Conservation (phyloP, 2,329 filamentous ascomycete genomes). For the Tolypocladium endophyticum region DNA sequence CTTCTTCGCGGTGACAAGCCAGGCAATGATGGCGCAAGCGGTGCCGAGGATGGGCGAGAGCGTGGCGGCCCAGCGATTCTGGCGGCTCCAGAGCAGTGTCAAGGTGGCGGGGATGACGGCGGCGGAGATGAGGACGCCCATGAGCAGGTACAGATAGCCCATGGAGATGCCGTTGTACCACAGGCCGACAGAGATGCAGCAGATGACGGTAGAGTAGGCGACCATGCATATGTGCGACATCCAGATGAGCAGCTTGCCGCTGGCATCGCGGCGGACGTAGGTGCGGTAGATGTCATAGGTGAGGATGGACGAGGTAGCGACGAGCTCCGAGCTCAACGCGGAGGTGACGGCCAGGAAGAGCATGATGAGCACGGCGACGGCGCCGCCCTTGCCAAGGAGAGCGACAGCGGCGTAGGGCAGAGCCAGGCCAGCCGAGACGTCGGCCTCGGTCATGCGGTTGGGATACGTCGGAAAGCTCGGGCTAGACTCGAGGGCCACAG, state of each 20-base stretch:
- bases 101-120: conserved; percentile 76
- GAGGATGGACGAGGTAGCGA: conserved; percentile 76
- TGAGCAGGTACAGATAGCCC: conserved; percentile 82
- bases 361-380: conserved; percentile 66
- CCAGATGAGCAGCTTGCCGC: conserved; percentile 66
- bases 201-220: conserved; percentile 64
- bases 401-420: conserved; percentile 79
- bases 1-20: conserved; percentile 64
- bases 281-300: conserved; percentile 86
- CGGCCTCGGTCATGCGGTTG: conserved; percentile 58
- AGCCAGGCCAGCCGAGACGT: conserved; percentile 75
- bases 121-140: conserved; percentile 83
- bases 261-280: conserved; percentile 70
- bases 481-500: conserved; percentile 66
- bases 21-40: conserved; percentile 55
- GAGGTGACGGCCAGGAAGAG: conserved; percentile 88
- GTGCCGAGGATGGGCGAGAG: conserved; percentile 59
- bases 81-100: conserved; percentile 69
- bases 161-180: conserved; percentile 68
- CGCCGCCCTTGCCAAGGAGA: conserved; percentile 71
- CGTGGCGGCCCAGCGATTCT: conserved; percentile 63
- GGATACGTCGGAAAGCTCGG: conserved; percentile 64
- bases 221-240: conserved; percentile 67
- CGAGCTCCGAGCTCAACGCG: conserved; percentile 71
- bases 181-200: conserved; percentile 65